Evolutionary conservation across 768 basidiomycete species (phyloP).

Genomic region (Suillus luteus): DNA sequence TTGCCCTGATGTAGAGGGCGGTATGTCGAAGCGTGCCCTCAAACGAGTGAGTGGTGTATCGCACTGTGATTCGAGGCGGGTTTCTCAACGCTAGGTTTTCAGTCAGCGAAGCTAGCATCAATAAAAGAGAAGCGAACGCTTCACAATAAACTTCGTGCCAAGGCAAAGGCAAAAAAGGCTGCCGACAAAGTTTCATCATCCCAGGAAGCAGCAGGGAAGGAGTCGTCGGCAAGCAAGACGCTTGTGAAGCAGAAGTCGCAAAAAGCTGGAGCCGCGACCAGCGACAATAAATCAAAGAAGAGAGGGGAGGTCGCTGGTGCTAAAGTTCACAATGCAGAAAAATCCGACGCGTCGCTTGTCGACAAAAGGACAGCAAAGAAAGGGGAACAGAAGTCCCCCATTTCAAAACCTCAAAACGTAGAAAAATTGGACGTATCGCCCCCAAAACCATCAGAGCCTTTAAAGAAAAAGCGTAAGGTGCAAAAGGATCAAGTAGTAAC

Average conservation of each 20-base stretch:
- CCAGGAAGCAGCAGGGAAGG: not conserved
- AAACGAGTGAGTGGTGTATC: conserved; percentile 53
- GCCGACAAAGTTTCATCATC: conserved; percentile 8
- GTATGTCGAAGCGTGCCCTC: conserved; percentile 58
- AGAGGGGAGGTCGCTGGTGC: not conserved
- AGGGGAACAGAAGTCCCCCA: not conserved
- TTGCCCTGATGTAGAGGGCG: conserved; percentile 16
- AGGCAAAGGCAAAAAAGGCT: conserved; percentile 40
- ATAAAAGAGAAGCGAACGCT: conserved; percentile 51
- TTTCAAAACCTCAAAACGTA: not conserved
- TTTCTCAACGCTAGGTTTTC: not conserved
- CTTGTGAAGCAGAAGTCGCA: not conserved
- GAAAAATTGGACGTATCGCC: not conserved
- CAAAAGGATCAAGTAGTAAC: not conserved
- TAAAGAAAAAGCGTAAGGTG: not conserved
- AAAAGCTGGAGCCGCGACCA: not conserved
- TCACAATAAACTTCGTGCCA: conserved; percentile 46
- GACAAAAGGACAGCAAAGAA: not conserved
- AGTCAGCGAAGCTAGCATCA: conserved; percentile 50
- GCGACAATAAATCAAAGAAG: not conserved
- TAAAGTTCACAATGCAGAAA: not conserved
- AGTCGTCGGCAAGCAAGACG: not conserved
- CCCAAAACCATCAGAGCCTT: not conserved
- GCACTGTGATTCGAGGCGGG: not conserved
- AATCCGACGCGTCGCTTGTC: not conserved